Base-by-base conservation (phyloP, 208 protist genomes). In the Leishmania tarentolae region DNA sequence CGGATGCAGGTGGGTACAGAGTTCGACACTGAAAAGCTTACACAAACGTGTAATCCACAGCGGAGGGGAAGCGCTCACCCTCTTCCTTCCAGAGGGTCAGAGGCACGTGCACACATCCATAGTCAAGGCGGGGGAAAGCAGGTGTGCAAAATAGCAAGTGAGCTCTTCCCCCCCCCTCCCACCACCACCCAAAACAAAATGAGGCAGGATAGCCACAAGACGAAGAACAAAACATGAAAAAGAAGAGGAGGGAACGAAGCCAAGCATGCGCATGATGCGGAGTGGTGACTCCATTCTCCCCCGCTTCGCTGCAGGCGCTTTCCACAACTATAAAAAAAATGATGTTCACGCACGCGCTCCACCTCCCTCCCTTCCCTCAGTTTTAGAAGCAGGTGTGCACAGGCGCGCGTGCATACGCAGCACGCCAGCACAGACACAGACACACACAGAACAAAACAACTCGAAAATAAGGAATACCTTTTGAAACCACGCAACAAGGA, bases 61-160 rank as follows among this genome's bases (percentile, higher is more conserved):
- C n/a, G 75, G 37, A 69, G 13, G 66, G 50, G 52, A 82, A 56
- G 65, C 77, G 44, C 44, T 57, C 46, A 24, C 69, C 31, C 31
- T 69, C 11, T 8, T 21, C 7, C 37, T 2, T 13, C 63, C 56
- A n/a, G 21, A 17, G 59, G 5, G 59, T 24, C n/a, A 66, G 8
- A 28, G 59, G 70, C 31, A 79, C 35, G 24, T 13, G 66, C 11
- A 46, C 37, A 35, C 66, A 71, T 31, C 4, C 63, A n/a, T 69
- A 0, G 24, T 42, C 35, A 5, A 69, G 35, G n/a, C n/a, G n/a
- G 17, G 31, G 4, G 59, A 15, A 69, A 42, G 8, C 15, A 28
- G 24, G 31, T 44, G 63, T 17, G 35, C 63, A 42, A 66, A 66
- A 66, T 28, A 37, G 59, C 59, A 8, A 35, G 31, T 17, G 15